Base-by-base conservation (phyloP, 1,284 basidiomycete genomes). In the Schizophyllum amplum region DNA sequence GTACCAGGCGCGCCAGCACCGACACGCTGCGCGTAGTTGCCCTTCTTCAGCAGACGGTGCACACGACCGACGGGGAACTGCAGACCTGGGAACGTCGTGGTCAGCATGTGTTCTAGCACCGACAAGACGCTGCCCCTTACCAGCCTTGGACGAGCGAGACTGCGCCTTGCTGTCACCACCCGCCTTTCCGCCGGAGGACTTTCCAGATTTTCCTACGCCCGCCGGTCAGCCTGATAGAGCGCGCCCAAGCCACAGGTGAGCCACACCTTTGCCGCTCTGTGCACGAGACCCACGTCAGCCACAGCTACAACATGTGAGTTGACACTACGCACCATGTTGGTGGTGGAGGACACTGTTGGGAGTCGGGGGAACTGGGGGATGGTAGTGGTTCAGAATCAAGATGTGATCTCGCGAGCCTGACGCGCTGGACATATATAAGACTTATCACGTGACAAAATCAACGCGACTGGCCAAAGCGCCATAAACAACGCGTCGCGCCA, bases 41-140 rank as follows among this genome's bases (percentile, higher is more conserved):
- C 89, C 75, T 84, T 84, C 80, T 90, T 90, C 68, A 92, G 75
- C 55, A 90, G 82, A 80, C 91, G 84, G 75, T 92, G 90, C 68
- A 93, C 89, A 87, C 90, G 90, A 80, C 90, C 90, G 64, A 93
- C 91, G 54, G 90, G 91, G 78, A 92, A 88, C 70, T 92, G 90
- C 58, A 94, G 83, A 62, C 90, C 48, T 50, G 86, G 3, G 59
- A 57, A n/a, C 24, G 21, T 22, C 22, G 5, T n/a, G n/a, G 47
- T 50, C 48, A 50, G 48, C 20, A 50, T 11, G 20, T 11, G 21
- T 21, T 20, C 20, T 20, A 11, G 13, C 20, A 13, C 13, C 48
- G 13, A 9, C 21, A 9, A 3, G 24, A 5, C 3, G 13, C 3
- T 13, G n/a, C 21, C 20, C 11, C 48, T 50, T 11, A 50, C 48